Base-by-base conservation (phyloP, 75 land plant genomes). In the Selaginella tamariscina region DNA sequence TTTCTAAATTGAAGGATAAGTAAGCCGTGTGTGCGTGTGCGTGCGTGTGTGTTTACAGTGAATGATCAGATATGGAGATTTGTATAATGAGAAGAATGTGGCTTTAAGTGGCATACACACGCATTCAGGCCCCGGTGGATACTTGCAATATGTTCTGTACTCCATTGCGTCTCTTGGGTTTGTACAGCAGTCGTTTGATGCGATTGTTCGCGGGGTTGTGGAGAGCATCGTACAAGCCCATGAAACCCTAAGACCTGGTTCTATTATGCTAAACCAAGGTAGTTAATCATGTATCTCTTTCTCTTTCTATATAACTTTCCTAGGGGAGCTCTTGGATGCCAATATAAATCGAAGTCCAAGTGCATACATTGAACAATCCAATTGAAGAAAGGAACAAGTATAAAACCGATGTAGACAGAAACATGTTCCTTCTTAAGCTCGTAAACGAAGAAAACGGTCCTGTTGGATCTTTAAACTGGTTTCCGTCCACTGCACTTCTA, bases 401-500 rank as follows among this genome's bases (percentile, higher is more conserved):
- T 65, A 74, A 82, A 64, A 78, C 83, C 68, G 56, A 95, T 78
- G 89, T 91, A 32, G 99, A 95, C 65, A 95, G 84, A 66, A 86
- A 85, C 68, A 87, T 90, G 97, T 81, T 90, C n/a, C 79, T 91
- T 27, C 32, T 91, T 68, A 95, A 95, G 82, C 90, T 95, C 81
- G 92, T 84, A 2, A 92, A 95, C 81, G 73, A 73, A 54, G 82
- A 91, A 60, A 82, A 91, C 89, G 99, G 99, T 24, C 83, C 97
- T 11, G 83, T 90, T 30, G 99, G 99, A 32, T 76, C 93, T 76
- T 87, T 95, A 55, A 95, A 82, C 66, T 95, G 99, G 99, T 85
- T 91, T 88, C 83, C 99, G 86, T 88, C 59, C 99, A 95, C 78
- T 96, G 99, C 64, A 95, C 99, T 54, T 91, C 99, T 32, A 95